Conservation (phyloP, 176 grass and related monocot species). For the Oryza meyeriana region DNA sequence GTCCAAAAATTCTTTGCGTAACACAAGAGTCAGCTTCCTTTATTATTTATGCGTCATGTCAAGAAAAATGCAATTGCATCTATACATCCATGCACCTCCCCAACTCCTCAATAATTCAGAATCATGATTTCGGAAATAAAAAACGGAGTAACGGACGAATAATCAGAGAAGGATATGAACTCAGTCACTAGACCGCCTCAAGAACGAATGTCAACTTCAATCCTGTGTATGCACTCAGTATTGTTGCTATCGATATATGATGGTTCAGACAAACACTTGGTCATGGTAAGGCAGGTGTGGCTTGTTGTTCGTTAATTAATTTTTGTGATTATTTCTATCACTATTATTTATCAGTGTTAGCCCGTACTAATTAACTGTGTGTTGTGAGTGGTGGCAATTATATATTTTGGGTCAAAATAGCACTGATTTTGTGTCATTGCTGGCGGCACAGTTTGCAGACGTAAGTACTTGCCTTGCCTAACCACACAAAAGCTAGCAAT, state of each 20-base stretch:
- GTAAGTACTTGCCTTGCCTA: not conserved
- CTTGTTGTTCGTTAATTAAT: not conserved
- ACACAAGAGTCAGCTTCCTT: not conserved
- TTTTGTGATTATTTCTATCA: not conserved
- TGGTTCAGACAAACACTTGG: conserved; percentile 1
- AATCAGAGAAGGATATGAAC: not conserved
- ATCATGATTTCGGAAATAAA: not conserved
- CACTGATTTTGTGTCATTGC: conserved; percentile 22
- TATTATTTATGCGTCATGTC: not conserved
- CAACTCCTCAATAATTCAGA: not conserved
- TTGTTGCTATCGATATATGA: conserved; percentile 1
- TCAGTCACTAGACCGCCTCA: conserved; percentile 2
- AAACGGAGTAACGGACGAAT: not conserved
- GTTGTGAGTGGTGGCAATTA: not conserved
- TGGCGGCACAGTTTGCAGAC: conserved; percentile 18
- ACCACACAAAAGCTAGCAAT: conserved; percentile 7
- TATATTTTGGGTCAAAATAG: not conserved
- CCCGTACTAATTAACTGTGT: not conserved
- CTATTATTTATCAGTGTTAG: not conserved
- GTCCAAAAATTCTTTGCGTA: not conserved
- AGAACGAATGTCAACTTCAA: conserved; percentile 23
- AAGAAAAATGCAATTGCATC: not conserved
- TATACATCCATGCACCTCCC: not conserved
- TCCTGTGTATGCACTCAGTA: not conserved
- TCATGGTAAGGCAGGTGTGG: not conserved